Conservation (phyloP, 805 yeast species). For the Ogataea pini region DNA sequence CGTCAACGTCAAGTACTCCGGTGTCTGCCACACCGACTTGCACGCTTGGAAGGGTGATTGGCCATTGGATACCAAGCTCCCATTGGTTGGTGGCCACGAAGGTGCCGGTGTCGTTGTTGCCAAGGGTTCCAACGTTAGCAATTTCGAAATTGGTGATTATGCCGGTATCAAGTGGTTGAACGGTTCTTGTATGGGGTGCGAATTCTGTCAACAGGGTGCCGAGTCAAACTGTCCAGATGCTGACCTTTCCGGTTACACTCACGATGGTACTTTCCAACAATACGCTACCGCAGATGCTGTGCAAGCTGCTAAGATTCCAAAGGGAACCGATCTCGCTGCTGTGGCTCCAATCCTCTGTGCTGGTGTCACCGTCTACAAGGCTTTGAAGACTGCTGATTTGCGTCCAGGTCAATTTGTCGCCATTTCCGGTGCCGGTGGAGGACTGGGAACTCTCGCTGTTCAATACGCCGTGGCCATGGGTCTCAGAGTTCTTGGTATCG, state of each 20-base stretch:
- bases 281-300: constrained; percentile 86
- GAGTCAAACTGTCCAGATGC: constrained; percentile 74
- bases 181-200: constrained; percentile 70
- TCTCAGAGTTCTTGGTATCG: constrained; percentile 66
- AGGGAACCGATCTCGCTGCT: constrained; percentile 69
- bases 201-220: constrained; percentile 56
- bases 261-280: constrained; percentile 89
- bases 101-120: constrained; percentile 82
- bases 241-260: constrained; percentile 81
- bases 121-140: constrained; percentile 61
- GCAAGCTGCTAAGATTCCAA: constrained; percentile 79
- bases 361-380: constrained; percentile 89
- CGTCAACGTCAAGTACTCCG: constrained; percentile 77
- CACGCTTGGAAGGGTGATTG: constrained; percentile 92
- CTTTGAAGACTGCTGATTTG: constrained; percentile 74
- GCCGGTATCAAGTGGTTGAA: constrained; percentile 82
- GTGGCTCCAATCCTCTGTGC: constrained; percentile 86
- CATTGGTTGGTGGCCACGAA: constrained; percentile 80
- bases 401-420: constrained; percentile 75
- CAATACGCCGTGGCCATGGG: constrained; percentile 82
- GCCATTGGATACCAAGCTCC: constrained; percentile 70
- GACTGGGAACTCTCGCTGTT: constrained; percentile 73
- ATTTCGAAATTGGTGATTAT: constrained; percentile 70
- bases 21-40: constrained; percentile 88
- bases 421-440: constrained; percentile 81